Evolutionary conservation across 2,329 filamentous ascomycete genomes (phyloP).

Genomic region (Coleophoma crateriformis): DNA sequence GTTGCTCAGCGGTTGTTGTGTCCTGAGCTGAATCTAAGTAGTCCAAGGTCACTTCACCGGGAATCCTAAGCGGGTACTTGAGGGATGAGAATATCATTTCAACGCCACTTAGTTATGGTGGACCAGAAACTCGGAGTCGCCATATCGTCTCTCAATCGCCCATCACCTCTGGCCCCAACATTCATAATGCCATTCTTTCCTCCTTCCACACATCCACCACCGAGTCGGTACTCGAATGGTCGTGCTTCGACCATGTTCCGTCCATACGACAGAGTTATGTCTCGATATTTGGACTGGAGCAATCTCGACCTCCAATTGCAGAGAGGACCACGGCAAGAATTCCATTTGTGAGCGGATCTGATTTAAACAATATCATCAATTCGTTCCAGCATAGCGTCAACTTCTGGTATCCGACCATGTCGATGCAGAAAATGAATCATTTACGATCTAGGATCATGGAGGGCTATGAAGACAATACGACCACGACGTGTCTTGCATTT

Average conservation of each 20-base stretch:
- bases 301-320: constrained; percentile 30
- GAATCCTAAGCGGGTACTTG: background rate
- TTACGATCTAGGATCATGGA: constrained; percentile 27
- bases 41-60: background rate
- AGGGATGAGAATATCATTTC: background rate
- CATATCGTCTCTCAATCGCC: background rate
- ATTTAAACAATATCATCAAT: constrained; percentile 34
- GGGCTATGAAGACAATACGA: constrained; percentile 31
- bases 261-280: constrained; percentile 35
- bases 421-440: constrained; percentile 26
- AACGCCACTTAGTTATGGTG: background rate
- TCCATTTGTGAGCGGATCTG: constrained; percentile 35
- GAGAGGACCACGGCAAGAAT: constrained; percentile 30
- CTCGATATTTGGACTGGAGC: constrained; percentile 43
- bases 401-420: constrained; percentile 48
- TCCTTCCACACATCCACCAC: constrained; percentile 45
- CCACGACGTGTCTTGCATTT: constrained; percentile 36
- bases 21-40: background rate
- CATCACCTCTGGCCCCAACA: background rate
- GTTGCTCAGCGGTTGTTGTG: background rate
- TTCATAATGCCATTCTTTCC: constrained; percentile 40
- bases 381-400: constrained; percentile 42
- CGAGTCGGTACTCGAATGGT: constrained; percentile 45
- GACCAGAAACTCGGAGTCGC: background rate
- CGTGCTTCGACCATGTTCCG: constrained; percentile 40